These are phyloP conservation scores for Suhomyces coccinellae DNA, from an alignment of 1,139 yeast genomes.

Conservation along the genomic window DNA sequence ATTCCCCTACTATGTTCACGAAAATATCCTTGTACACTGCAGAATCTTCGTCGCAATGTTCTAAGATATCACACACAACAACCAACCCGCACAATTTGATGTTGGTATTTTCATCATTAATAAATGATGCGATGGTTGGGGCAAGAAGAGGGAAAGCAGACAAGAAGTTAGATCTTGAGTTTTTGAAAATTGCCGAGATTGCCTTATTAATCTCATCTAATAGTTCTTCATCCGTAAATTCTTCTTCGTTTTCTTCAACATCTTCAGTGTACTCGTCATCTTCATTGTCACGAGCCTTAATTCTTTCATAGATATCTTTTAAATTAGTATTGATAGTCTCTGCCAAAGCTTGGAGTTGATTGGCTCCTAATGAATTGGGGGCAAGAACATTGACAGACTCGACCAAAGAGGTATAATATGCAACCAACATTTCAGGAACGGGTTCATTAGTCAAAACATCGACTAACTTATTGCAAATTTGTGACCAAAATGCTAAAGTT, in stretches of 20 bases:
- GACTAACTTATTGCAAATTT: conserved; percentile 66
- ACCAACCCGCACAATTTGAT: conserved; percentile 79
- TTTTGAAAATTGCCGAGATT: conserved; percentile 71
- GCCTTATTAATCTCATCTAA: conserved; percentile 83
- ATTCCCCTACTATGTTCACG: conserved; percentile 60
- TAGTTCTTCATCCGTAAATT: conserved; percentile 85
- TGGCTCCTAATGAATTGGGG: conserved; percentile 54
- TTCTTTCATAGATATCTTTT: conserved; percentile 68
- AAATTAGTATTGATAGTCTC: conserved; percentile 62
- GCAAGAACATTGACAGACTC: conserved; percentile 71
- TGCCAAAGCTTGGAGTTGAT: conserved; percentile 60
- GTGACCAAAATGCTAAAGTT: conserved; percentile 68
- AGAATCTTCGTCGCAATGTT: conserved; percentile 72
- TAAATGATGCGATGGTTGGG: conserved; percentile 55
- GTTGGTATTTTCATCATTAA: conserved; percentile 66
- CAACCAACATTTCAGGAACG: conserved; percentile 76
- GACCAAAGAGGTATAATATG: conserved; percentile 72
- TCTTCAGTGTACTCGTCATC: conserved; percentile 79
- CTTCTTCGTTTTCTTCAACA: conserved; percentile 77
- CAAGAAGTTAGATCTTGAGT: conserved; percentile 57
- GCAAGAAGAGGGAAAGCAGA: conserved; percentile 61
- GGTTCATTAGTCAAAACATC: conserved; percentile 76
- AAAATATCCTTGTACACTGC: conserved; percentile 65
- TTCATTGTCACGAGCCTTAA: conserved; percentile 65
- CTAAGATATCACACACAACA: conserved; percentile 76